Evolutionary conservation across 2,329 filamentous ascomycete genomes (phyloP), one percentile per base, ranked within the genome.

Genomic region (Ceratocystis colombiana): DNA sequence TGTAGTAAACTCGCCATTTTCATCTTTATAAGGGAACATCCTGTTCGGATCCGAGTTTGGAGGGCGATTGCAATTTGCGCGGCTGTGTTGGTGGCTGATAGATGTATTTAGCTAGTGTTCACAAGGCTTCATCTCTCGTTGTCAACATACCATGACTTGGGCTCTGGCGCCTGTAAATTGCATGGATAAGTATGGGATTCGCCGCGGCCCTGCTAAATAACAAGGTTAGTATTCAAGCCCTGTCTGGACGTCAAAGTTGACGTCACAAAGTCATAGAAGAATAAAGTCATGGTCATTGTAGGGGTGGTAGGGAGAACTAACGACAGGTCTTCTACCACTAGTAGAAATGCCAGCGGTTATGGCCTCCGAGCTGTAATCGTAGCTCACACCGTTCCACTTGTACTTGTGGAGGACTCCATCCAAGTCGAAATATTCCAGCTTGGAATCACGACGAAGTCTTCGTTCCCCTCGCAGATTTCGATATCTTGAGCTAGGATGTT

Each of bases 21-120:
- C 74, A 75, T 87, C 83, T 67, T 82, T 80, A 70, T 81, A 79
- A 76, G 79, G 83, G 75, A 86, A 87, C 76, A 83, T 81, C 69
- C 83, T 82, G 57, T 77, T 78, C 48, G 81, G 79, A 73, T 85
- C 80, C 69, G 84, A 79, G 71, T 86, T 84, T 22, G 79, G 78
- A 1, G 84, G 84, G 28, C 2, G 3, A n/a, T n/a, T 20, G 28
- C 6, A 20, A 8, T 37, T 15, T n/a, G 55, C 17, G 6, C 28
- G 55, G 33, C 0, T 6, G 3, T 59, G 1, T 5, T 30, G 33
- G 25, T 5, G 5, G 17, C 37, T 41, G 37, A 41, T 41, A 20
- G 12, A 59, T 33, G 4, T 7, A 20, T 28, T 59, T 37, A 59
- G 55, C 22, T 8, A n/a, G 30, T 30, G 6, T n/a, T n/a, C 55